Evolutionary conservation across 2,329 filamentous ascomycete species (phyloP).

Genomic region (Graphilbum ipis-grandicollis): DNA sequence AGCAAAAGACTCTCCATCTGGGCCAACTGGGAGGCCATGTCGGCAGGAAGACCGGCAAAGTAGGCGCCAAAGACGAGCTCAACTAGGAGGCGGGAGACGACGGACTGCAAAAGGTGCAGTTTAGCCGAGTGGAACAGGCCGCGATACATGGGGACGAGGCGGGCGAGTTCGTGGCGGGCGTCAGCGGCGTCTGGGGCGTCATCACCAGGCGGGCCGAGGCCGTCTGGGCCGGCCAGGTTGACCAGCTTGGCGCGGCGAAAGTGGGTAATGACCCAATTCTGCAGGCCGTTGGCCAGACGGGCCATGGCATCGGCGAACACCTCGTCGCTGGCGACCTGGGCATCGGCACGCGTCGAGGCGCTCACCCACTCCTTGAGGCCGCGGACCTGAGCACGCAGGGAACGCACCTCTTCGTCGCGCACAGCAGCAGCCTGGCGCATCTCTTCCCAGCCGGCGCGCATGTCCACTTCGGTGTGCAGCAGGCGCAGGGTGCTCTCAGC

Average conservation of each 20-base stretch:
- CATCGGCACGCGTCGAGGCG: slow-evolving; percentile 43
- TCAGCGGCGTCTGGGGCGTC: slow-evolving; percentile 1
- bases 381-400: slow-evolving; percentile 40
- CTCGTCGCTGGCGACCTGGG: slow-evolving; percentile 49
- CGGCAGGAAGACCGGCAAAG: slow-evolving; percentile 41
- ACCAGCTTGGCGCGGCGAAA: slow-evolving; percentile 45
- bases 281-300: slow-evolving; percentile 46
- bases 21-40: slow-evolving; percentile 32
- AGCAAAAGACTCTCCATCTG: slow-evolving; percentile 28
- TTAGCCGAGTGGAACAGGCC: slow-evolving; percentile 35
- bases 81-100: slow-evolving; percentile 41
- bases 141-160: slow-evolving; percentile 40
- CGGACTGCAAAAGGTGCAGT: slow-evolving; percentile 44
- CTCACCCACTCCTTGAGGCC: slow-evolving; percentile 59
- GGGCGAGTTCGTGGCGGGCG: slow-evolving; percentile 23
- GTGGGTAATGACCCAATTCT: slow-evolving; percentile 58
- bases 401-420: slow-evolving; percentile 38
- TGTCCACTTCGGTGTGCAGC: slow-evolving; percentile 29
- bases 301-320: slow-evolving; percentile 45
- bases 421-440: slow-evolving; percentile 26
- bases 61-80: slow-evolving; percentile 44
- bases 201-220: too few species aligned
- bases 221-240: too few species aligned
- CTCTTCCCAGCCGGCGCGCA: slow-evolving; percentile 30
- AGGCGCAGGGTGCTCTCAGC: slow-evolving; percentile 35